Evolutionary conservation across 2,329 filamentous ascomycete genomes (phyloP), one percentile per base, ranked within the genome.

Genomic region (Aaosphaeria pasadenensis): DNA sequence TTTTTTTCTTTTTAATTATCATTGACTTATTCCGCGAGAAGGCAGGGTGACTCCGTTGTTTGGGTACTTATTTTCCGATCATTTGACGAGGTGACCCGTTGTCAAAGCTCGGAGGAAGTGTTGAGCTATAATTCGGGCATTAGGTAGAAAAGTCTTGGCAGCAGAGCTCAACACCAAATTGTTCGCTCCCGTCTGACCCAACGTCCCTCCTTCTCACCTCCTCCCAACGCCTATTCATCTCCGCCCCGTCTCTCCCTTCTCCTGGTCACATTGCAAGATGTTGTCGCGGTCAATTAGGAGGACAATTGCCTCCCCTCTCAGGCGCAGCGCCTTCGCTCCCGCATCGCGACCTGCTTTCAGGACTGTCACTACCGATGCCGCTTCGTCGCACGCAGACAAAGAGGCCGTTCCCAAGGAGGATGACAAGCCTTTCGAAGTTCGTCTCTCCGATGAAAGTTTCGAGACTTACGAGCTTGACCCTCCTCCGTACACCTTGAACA

Each of bases 381-480:
- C 94, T 60, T 92, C 88, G 66, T 86, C 91, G 65, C 89, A 95
- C 73, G 86, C 91, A 65, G 89, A 92, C 73, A 89, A 88, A 79
- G 81, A 79, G 67, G 79, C 84, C 63, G 80, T 89, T 56, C 86
- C 86, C 48, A 71, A 80, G 91, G 88, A 91, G 74, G 91, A 96
- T 74, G 90, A 96, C 69, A 88, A 95, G 82, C 84, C 85, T 58
- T 97, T 99, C 80, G 84, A 87, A 67, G 84, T 99, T 72, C 87
- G 85, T 69, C 87, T 99, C 73, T 95, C 90, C 73, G 90, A 96
- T 73, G 92, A 97, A 87, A 92, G 89, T 79, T 99, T 97, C 79
- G 94, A 99, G 84, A 96, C 94, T 50, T 99, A 97, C 79, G 91
- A 96, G 81, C 84, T 99, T 71, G 94, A 99, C 77, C 91, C 92